Base-by-base conservation (phyloP, 2,329 filamentous ascomycete species). In the Colletotrichum neosansevieriae region DNA sequence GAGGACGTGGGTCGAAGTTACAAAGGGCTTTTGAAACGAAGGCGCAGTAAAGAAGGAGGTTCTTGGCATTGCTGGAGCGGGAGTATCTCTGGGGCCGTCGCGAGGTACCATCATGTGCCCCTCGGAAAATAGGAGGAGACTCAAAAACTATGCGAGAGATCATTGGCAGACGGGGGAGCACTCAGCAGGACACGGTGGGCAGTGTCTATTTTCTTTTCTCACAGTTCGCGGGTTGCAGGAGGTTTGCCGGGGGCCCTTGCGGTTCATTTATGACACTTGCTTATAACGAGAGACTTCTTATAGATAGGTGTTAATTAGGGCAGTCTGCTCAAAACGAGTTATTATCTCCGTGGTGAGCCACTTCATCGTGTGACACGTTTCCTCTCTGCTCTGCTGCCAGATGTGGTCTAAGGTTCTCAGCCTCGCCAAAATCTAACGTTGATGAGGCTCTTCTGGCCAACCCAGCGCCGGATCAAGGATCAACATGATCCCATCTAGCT, bases 241-340 rank as follows among this genome's bases (percentile, higher is more conserved):
- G 24, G n/a, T 56, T 36, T 56, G 19, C 45, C 5, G 19, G 34
- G 17, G 15, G 38, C 34, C 44, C 42, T 59, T 40, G 47, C 32
- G 61, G 40, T 42, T 56, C 32, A 5, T 2, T 13, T 11, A 40
- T 17, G 32, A 44, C 38, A 42, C 17, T 34, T 53, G 29, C 15
- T 38, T 54, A 50, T 63, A 63, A 65, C 34, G 60, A 29, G 29
- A 56, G 49, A n/a, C 40, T 53, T 29, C 15, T 19, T 58, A 64
- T 58, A 67, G 64, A 67, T 54, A 21, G 54, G 32, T 17, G n/a
- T 45, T 65, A 68, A 65, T 65, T 47, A 54, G 19, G 32, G 61
- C 56, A 65, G 54, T 60, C 42, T 65, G 40, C 34, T 59, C 65
- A 11, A 40, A 61, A 32, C 11, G 7, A 10, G n/a, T 13, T 38